Evolutionary conservation across 208 protist species (phyloP), one percentile per base, ranked within the genome.

Genomic region (Naegleria fowleri): DNA sequence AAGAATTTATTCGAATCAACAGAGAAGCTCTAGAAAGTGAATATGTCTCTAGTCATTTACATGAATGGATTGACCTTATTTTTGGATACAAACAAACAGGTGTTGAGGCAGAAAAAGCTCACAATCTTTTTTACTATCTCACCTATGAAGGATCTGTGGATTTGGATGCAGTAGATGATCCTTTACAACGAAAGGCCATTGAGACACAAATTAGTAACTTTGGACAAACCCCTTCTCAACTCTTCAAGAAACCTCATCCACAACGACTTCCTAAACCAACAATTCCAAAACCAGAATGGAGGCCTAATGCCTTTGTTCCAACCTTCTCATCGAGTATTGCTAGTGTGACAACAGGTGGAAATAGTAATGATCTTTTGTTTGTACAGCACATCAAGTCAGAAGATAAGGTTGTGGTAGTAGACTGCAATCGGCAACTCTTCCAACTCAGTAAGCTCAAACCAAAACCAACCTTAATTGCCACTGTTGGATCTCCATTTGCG

Each of bases 61-160:
- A 99, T 93, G 92, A 99, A 75, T 99, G 99, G 99, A 99, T 99
- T 92, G 98, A 99, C 93, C 95, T 99, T 29, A 98, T 99, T 84
- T 99, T 99, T 95, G 99, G 99, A 43, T 98, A 97, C 93, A 98
- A 99, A 95, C 99, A 99, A 94, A 94, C 96, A 39, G 99, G 98
- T 33, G 95, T 94, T 90, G 96, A 96, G 39, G 98, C 99, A 7
- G 96, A 97, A 40, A 96, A 97, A 29, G 96, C 98, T 29, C 93
- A 98, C 52, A 99, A 99, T 95, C 95, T 99, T 41, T 99, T 99
- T 94, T 98, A 99, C 94, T 98, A 97, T 92, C 95, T 99, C 83
- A 99, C 98, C 13, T 99, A 99, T 94, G 98, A 99, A 91, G 87
- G 87, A 15, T 13, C 36, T 29, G 55, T 90, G 6, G 87, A 90